Evolutionary conservation across 129 eudicot species (phyloP), one percentile per base, ranked within the genome.

Genomic region (Helichrysum umbraculigerum): DNA sequence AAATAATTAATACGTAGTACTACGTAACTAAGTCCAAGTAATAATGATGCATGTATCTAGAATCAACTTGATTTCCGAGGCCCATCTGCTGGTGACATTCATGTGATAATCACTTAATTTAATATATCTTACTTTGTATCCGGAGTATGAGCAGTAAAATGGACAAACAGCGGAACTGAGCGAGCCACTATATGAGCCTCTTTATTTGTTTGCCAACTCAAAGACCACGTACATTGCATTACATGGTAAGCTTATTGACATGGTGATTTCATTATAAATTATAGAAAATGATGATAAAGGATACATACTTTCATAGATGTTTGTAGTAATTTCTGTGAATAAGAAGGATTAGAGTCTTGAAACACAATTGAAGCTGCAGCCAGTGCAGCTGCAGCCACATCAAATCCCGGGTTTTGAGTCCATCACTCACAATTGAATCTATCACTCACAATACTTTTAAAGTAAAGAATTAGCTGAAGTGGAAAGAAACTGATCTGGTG

Each of bases 61-160:
- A 25, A 25, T 25, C 28, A 25, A 25, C 28, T 1, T 25, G 1
- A 25, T 25, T 25, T 25, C 28, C 1, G 1, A 25, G 47, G 47
- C 11, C 47, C 47, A 39, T 39, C 47, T 0, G 47, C 12, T 39
- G 8, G 47, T 9, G 47, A 39, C 3, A 39, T 39, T 9, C 47
- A 0, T 8, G 47, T 39, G 47, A 39, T 39, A 3, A 10, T 54
- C 11, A 5, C n/a, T 22, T 62, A 58, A 8, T 16, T 6, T n/a
- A 37, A 34, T 33, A 76, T 32, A 32, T 42, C 81, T 79, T 85
- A 91, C 98, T 5, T 90, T 84, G 83, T 83, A 93, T 66, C 98
- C 97, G 0, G 98, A 93, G 85, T 91, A 93, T 28, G 98, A 93
- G 82, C 98, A 93, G 81, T 93, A 93, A 79, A 88, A 93, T 9